Base-by-base conservation (phyloP, 768 basidiomycete species). In the Mycena floridula region DNA sequence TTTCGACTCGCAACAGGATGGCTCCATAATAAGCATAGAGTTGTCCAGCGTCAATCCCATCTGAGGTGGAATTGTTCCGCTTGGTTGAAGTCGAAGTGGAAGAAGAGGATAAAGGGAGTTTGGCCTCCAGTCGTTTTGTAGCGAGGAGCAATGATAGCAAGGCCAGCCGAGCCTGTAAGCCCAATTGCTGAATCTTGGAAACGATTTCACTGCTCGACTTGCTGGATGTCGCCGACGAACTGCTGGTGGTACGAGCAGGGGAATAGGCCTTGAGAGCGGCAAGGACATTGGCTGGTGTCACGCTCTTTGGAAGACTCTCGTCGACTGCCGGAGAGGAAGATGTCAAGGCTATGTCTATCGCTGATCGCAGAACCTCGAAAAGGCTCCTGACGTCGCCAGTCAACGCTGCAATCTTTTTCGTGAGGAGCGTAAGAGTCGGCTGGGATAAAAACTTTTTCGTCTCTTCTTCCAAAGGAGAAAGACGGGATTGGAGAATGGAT, bases 381-480 rank as follows among this genome's bases (percentile, higher is more conserved):
- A 90, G 66, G 21, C 76, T 79, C 30, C 90, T 72, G 7, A 92
- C 86, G 54, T 94, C 90, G 13, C 90, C 90, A 0, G 90, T 89
- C 46, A 82, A 70, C 2, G 85, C 74, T 4, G 90, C 89, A 16
- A 91, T 67, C 56, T 89, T 90, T 67, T 87, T 89, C 7, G 85
- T 77, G 23, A 89, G 72, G 12, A 92, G 68, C 27, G 74, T 79
- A 26, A 91, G 60, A 3, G 87, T 74, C 1, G 85, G 69, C 5
- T 65, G 45, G 3, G 85, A 81, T 25, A 93, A 62, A 53, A 92
- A 74, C 42, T 72, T 77, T 58, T 71, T 72, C 16, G 63, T 58
- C 24, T 55, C 47, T 0, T 56, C 59, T 6, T 62, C 60, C 26
- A 60, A 54, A 7, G 76, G 61, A 15, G 67, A 63, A 26, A 92